Conservation (phyloP, 2,329 filamentous ascomycete genomes). For the Berkeleyomyces basicola region DNA sequence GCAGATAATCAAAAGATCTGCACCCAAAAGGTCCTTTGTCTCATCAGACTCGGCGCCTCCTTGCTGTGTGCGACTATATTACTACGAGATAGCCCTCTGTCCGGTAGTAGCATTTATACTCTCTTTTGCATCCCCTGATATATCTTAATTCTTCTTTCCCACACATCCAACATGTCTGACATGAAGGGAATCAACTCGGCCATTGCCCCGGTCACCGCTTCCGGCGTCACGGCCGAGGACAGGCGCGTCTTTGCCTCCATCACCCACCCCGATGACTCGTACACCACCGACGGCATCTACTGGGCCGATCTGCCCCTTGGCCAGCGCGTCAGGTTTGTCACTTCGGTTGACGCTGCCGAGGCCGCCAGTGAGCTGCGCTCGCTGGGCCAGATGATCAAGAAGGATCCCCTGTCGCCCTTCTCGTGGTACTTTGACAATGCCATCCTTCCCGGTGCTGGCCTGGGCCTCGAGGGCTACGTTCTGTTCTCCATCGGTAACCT, state of each 20-base stretch:
- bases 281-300: constrained; percentile 67
- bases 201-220: constrained; percentile 28
- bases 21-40: neutral
- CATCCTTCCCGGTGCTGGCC: constrained; percentile 79
- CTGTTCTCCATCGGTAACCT: constrained; percentile 95
- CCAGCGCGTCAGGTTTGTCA: constrained; percentile 60
- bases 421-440: constrained; percentile 79
- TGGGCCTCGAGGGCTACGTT: constrained; percentile 88
- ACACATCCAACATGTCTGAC: constrained; percentile 7
- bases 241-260: constrained; percentile 56
- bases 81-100: neutral
- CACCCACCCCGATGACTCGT: constrained; percentile 77
- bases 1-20: neutral
- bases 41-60: neutral
- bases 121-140: neutral
- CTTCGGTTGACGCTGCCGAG: constrained; percentile 54
- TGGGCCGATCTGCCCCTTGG: constrained; percentile 72
- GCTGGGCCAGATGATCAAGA: constrained; percentile 68
- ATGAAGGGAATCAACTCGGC: constrained; percentile 24
- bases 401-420: constrained; percentile 71
- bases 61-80: neutral
- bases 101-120: neutral
- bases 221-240: constrained; percentile 30
- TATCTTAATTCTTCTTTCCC: neutral
- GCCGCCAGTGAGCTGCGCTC: constrained; percentile 46